These are phyloP conservation scores for Asterella californica DNA, from an alignment of 225 moss, liverwort and hornwort genomes.

Conservation along the genomic window DNA sequence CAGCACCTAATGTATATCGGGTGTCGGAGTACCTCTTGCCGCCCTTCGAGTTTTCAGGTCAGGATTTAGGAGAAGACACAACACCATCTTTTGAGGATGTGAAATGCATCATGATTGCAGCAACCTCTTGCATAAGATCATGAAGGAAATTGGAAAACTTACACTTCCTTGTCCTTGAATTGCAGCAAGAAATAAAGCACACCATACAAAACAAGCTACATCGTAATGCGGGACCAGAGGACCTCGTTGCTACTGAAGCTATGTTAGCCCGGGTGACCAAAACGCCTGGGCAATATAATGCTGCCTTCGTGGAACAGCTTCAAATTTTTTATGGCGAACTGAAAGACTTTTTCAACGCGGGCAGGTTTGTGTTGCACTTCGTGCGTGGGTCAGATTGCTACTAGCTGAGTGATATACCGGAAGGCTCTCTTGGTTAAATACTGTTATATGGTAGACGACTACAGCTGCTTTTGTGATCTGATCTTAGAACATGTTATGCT, in stretches of 20 bases:
- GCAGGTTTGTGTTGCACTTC: conserved; percentile 33
- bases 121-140: background rate
- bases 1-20: too few relatives aligned
- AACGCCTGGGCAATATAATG: conserved; percentile 67
- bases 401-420: background rate
- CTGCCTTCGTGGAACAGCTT: conserved; percentile 77
- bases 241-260: conserved; percentile 82
- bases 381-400: background rate
- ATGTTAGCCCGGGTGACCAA: conserved; percentile 76
- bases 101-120: background rate
- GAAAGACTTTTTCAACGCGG: conserved; percentile 96
- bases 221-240: conserved; percentile 92
- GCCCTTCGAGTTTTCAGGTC: too few relatives aligned
- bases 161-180: background rate
- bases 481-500: background rate
- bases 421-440: background rate
- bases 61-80: too few relatives aligned
- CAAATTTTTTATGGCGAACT: conserved; percentile 75
- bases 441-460: background rate
- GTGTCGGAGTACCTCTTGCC: too few relatives aligned
- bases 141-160: background rate
- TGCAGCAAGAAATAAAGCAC: conserved; percentile 66
- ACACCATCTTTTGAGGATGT: background rate
- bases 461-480: background rate
- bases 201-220: conserved; percentile 97